Percentiles rank a stretch among this genome's conserved stretches.
Evolutionary conservation across 352 stramenopile species (phyloP).

Genomic region (Globisporangium uncinulatum): DNA sequence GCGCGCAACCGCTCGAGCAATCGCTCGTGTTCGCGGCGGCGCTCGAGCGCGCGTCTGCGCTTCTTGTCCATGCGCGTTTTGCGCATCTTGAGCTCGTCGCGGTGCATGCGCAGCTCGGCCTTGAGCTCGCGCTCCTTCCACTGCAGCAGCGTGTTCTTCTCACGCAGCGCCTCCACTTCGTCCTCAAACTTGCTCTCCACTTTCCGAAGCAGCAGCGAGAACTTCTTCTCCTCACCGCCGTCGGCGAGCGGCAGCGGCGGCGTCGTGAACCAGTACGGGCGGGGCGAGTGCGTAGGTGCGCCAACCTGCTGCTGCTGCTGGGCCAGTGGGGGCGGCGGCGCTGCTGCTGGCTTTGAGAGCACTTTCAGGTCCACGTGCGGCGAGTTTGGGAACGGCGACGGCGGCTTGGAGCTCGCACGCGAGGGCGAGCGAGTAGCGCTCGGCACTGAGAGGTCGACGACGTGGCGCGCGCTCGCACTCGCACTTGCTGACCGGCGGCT

Average conservation of each 20-base stretch:
- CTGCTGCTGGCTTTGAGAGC: conserved; percentile 26
- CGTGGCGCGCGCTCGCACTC: conserved; percentile 28
- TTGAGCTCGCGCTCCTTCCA: conserved; percentile 77
- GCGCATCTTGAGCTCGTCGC: conserved; percentile 60
- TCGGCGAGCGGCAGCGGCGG: conserved; percentile 1
- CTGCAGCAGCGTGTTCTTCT: conserved; percentile 57
- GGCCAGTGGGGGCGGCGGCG: neutral
- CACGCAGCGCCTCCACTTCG: conserved; percentile 65
- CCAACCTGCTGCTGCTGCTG: neutral
- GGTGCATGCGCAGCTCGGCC: conserved; percentile 43
- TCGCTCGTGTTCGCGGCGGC: conserved; percentile 51
- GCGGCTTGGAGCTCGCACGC: conserved; percentile 9
- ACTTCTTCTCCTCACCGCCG: conserved; percentile 35
- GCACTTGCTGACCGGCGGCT: conserved; percentile 37
- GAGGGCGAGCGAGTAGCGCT: conserved; percentile 30
- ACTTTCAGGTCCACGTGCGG: conserved; percentile 39
- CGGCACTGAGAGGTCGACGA: conserved; percentile 64
- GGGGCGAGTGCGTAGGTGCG: neutral
- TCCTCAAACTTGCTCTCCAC: conserved; percentile 78
- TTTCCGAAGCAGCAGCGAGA: conserved; percentile 71
- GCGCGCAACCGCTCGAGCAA: conserved; percentile 35
- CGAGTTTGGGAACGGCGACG: conserved; percentile 23
- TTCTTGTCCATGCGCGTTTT: conserved; percentile 74
- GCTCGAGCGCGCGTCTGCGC: conserved; percentile 50
- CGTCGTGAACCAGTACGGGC: conserved; percentile 5